phyloP scores from a whole-genome alignment of 2,329 filamentous ascomycete species.

The Fusarium protoensiforme region DNA sequence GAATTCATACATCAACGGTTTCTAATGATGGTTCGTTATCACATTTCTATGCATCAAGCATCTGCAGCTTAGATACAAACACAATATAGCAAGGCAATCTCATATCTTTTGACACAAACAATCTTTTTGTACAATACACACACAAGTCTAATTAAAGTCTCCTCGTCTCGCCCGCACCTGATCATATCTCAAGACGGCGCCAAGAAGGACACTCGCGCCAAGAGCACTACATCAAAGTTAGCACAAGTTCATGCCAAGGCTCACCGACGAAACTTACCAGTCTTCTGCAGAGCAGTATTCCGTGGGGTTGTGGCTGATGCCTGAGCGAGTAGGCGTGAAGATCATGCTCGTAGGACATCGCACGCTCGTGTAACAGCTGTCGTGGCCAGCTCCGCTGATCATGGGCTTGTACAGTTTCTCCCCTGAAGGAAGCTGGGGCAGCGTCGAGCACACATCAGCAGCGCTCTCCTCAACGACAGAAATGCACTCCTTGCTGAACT shows the following conservation, averaged over 20 bases:
- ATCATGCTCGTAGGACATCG: conserved; percentile 46
- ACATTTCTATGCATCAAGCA: neutral
- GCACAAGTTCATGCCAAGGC: neutral
- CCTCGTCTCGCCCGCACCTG: neutral
- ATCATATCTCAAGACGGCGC: neutral
- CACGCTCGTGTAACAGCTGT: conserved; percentile 43
- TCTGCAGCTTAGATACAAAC: neutral
- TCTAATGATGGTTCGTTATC: accelerated
- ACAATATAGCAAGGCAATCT: neutral
- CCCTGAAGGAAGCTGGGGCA: conserved; percentile 36
- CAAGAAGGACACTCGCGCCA: neutral
- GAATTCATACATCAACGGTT: neutral
- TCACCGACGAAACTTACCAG: conserved; percentile 12
- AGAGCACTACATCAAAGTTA: neutral
- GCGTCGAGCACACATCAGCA: conserved; percentile 57
- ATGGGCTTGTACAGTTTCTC: conserved; percentile 37
- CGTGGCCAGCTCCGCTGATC: conserved; percentile 46
- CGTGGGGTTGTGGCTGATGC: conserved; percentile 40
- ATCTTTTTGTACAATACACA: neutral
- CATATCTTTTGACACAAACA: neutral
- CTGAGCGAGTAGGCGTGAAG: conserved; percentile 43
- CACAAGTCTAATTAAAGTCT: neutral
- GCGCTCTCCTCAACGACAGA: conserved; percentile 68
- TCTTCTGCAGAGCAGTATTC: conserved; percentile 42
- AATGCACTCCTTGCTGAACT: conserved; percentile 73